Evolutionary conservation across 805 yeast species (phyloP).

Genomic region (Nakazawaea peltata): DNA sequence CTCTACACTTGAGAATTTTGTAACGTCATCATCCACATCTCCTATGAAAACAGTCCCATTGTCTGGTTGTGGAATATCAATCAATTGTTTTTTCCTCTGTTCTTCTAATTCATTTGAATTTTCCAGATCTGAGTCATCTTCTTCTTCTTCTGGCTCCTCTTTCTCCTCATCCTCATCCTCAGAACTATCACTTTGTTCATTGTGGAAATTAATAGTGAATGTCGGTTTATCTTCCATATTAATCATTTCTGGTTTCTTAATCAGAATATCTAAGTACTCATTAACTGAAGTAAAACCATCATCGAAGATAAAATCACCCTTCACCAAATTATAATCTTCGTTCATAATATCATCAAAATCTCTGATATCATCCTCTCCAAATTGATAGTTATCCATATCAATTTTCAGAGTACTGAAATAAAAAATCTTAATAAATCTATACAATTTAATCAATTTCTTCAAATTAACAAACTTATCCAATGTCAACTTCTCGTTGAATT

Average conservation of each 20-base stretch:
- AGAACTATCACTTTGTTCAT: conserved; percentile 12
- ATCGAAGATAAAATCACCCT: conserved; percentile 16
- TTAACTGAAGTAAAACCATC: conserved; percentile 15
- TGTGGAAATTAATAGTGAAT: conserved; percentile 12
- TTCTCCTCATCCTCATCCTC: conserved; percentile 11
- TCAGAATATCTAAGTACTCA: conserved; percentile 6
- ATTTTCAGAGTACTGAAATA: conserved; percentile 42
- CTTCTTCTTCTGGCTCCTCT: conserved; percentile 5
- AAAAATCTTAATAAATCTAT: conserved; percentile 25
- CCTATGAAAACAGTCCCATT: conserved; percentile 8
- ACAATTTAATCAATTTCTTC: conserved; percentile 20
- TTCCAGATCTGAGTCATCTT: conserved; percentile 11
- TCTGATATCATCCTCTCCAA: conserved; percentile 20
- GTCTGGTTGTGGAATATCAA: conserved; percentile 16
- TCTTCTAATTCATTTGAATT: not conserved
- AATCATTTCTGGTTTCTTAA: conserved; percentile 5
- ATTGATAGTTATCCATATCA: conserved; percentile 36
- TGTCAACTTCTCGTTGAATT: conserved; percentile 13
- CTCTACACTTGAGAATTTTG: conserved; percentile 21
- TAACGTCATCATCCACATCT: conserved; percentile 8
- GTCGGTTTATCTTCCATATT: conserved; percentile 2
- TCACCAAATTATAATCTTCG: conserved; percentile 19
- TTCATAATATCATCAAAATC: conserved; percentile 36
- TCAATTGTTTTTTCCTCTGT: conserved; percentile 2
- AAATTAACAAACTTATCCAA: conserved; percentile 14